Conservation (phyloP, 805 yeast genomes). For the Ogataea naganishii region DNA sequence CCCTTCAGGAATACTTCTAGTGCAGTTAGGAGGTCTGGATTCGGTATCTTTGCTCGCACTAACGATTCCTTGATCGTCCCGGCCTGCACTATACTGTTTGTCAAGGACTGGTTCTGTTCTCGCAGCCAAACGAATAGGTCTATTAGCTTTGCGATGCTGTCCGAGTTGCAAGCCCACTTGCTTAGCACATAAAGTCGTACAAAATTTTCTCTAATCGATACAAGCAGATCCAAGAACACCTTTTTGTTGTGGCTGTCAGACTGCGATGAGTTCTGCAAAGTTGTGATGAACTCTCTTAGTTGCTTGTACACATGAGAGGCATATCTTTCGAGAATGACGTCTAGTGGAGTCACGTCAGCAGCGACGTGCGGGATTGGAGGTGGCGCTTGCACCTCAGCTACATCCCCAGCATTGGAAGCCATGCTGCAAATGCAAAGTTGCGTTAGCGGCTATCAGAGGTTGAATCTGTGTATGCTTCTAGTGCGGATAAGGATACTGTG, state of each 20-base stretch:
- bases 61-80: conserved; percentile 62
- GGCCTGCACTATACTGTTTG: conserved; percentile 57
- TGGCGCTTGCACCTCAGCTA: too few relatives aligned
- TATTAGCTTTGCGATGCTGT: conserved; percentile 65
- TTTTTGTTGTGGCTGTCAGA: conserved; percentile 59
- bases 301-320: conserved; percentile 57
- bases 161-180: conserved; percentile 78
- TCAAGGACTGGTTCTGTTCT: conserved; percentile 61
- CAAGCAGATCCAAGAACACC: conserved; percentile 57
- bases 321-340: conserved; percentile 48
- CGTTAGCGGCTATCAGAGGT: too few relatives aligned
- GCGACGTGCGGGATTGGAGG: conserved; percentile 59
- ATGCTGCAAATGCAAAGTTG: too few relatives aligned
- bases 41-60: conserved; percentile 84
- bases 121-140: conserved; percentile 86
- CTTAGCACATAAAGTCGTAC: conserved; percentile 76
- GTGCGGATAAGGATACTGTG: too few relatives aligned
- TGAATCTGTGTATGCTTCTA: too few relatives aligned
- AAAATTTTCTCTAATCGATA: conserved; percentile 72
- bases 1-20: conserved; percentile 77
- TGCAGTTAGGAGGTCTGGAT: conserved; percentile 84
- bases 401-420: too few relatives aligned
- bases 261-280: conserved; percentile 42
- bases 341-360: conserved; percentile 58
- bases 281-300: conserved; percentile 50